These are phyloP conservation scores for Rhodamnia rubescens DNA, from an alignment of 345 rosid genomes.

Conservation along the genomic window DNA sequence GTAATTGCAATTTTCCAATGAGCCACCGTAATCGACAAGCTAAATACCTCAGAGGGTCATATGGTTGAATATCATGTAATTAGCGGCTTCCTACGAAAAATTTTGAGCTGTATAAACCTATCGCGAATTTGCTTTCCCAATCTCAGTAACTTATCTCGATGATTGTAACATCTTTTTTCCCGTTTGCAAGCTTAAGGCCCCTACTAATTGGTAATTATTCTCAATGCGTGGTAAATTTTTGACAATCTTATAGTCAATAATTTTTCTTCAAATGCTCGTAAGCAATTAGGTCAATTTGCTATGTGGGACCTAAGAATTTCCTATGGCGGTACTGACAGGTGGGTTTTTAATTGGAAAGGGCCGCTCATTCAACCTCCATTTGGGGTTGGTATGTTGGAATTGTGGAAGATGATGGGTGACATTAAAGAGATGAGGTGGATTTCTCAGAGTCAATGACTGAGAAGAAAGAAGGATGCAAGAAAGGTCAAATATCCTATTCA, in stretches of 20 bases:
- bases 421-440: too few relatives aligned
- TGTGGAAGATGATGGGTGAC: too few relatives aligned
- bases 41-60: not conserved
- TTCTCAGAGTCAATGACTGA: too few relatives aligned
- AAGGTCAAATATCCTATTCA: too few relatives aligned
- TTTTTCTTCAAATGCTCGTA: not conserved
- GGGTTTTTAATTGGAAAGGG: too few relatives aligned
- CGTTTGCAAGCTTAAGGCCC: not conserved
- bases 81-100: not conserved
- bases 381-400: too few relatives aligned
- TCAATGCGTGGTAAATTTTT: not conserved
- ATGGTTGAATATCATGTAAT: not conserved
- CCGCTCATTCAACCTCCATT: too few relatives aligned
- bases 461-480: too few relatives aligned
- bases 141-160: not conserved
- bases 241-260: not conserved
- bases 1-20: not conserved
- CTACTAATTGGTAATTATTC: not conserved
- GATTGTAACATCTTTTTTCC: not conserved
- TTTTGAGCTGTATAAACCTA: not conserved
- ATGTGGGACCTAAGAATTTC: too few relatives aligned
- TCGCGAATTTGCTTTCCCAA: not conserved
- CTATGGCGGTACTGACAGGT: too few relatives aligned
- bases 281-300: not conserved
- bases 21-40: not conserved